These are phyloP conservation scores for Boletus tomentosulus DNA, from an alignment of 768 basidiomycete genomes.

Conservation along the genomic window DNA sequence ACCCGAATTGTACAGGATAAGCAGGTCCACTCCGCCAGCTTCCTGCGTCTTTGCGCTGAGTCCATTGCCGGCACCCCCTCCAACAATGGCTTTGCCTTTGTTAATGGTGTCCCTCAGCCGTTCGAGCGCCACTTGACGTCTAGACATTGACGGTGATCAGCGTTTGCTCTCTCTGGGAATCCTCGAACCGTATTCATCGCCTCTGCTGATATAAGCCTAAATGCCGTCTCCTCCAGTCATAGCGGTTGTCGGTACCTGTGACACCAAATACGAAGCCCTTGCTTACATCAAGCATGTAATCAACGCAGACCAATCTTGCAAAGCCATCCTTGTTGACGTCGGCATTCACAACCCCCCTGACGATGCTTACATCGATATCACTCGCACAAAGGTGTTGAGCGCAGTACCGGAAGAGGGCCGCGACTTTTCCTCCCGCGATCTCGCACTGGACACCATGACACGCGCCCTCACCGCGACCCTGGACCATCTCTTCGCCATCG, in stretches of 20 bases:
- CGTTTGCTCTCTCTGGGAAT: neutral
- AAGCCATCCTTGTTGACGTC: conserved; percentile 27
- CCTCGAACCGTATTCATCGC: neutral
- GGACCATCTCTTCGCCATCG: conserved; percentile 5
- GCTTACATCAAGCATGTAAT: conserved; percentile 19
- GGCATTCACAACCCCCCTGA: conserved; percentile 16
- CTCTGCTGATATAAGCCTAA: conserved; percentile 20
- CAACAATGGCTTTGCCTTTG: conserved; percentile 20
- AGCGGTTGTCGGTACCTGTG: conserved; percentile 27
- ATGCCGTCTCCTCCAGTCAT: conserved; percentile 10
- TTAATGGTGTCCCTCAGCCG: conserved; percentile 10
- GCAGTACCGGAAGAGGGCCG: neutral
- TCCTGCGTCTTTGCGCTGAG: conserved; percentile 22
- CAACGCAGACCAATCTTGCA: conserved; percentile 9
- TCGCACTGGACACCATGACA: conserved; percentile 16
- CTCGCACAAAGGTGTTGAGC: conserved; percentile 17
- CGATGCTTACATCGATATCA: conserved; percentile 18
- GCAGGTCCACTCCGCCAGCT: conserved; percentile 16
- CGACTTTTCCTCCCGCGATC: conserved; percentile 7
- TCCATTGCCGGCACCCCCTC: conserved; percentile 26
- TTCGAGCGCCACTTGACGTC: conserved; percentile 18
- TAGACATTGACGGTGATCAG: conserved; percentile 10
- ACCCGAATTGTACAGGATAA: conserved; percentile 31
- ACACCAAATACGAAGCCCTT: conserved; percentile 25
- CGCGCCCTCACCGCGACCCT: conserved; percentile 17